Base-by-base conservation (phyloP, 768 basidiomycete genomes). In the Trametes sanguinea region DNA sequence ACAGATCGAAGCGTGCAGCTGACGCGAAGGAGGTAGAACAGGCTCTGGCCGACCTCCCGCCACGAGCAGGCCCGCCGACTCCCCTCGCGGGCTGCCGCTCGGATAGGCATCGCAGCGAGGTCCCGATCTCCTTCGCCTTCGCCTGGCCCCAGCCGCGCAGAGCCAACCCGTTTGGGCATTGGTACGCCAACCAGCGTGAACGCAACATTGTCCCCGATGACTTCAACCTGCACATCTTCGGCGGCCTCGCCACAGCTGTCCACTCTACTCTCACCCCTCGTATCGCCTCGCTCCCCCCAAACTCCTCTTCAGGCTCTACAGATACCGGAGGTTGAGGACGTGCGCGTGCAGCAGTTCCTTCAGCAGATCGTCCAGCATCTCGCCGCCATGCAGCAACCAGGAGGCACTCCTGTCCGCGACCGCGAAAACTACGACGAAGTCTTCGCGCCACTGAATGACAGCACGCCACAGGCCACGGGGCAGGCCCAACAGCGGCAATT, bases 311-410 rank as follows among this genome's bases (percentile, higher is more conserved):
- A 60, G 4, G 39, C 50, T 13, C 51, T 62, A 8, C 58, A 83
- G 30, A 79, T 86, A n/a, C 90, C 92, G 0, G 83, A 88, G 58
- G 76, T 89, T 32, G 81, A 88, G 66, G 88, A 94, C 68, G 84
- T 84, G 54, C 86, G 83, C 47, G 85, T 96, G 68, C 91, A 94
- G 66, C 76, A 84, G 48, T 95, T 95, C 77, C 92, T 95, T 74
- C 81, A 89, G 57, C 91, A 95, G 72, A 87, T 95, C 48, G 89
- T 87, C 7, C 84, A 89, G 50, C 90, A 92, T 71, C 82, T 95
- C 58, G 86, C 88, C 67, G 81, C 82, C 46, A 85, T 94, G 77
- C 86, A 90, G 68, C 43, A 51, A 30, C 7, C 81, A 2, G 55
- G 22, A 27, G 46, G 52, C 22, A 40, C 45, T 2, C 55, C 50